Evolutionary conservation across 192 early-diverging fungal genomes (phyloP), one percentile per base, ranked within the genome.

Genomic region (Coemansia sp.): DNA sequence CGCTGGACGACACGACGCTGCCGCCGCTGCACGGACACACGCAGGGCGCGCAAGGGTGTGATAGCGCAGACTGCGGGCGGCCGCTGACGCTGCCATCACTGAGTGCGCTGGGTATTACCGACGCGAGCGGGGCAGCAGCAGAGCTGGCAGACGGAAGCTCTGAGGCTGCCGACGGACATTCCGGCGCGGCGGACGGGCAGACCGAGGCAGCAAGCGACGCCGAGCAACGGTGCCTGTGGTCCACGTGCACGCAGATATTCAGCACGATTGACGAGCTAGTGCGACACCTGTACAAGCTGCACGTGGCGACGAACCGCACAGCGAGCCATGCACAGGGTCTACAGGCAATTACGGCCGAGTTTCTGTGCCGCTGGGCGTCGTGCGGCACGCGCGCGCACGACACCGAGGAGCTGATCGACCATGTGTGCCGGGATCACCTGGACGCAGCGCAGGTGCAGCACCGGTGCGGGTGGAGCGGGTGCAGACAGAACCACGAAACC

Each of bases 391-490:
- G 77, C 25, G 70, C 73, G 39, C 60, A 48, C 26, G 85, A 73
- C 26, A 60, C 71, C 6, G 75, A 81, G 11, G 79, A 77, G 56
- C 66, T 88, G 29, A 64, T 88, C 10, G 62, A 78, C 39, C 86
- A 88, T 55, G 61, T 88, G 19, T 81, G 79, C 30, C 60, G 64
- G 21, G 84, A 83, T 29, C 85, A 86, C 57, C 78, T 63, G 53
- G 66, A 52, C 9, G 51, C 67, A 9, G 31, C 28, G 23, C 51
- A 58, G 48, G 39, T 77, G 11, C 69, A 75, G 38, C 89, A 92
- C 69, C 64, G 64, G 4, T 95, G 92, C 51, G 74, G 80, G 19
- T 95, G 92, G 92, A 40, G 55, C 5, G 73, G 64, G 0, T 94
- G 92, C 53, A 26, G 32, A 23, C 55, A 51, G 29, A 32, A 15